These are phyloP conservation scores for Dioscorea cayenensis DNA, from an alignment of 116 monocot species.

Conservation along the genomic window DNA sequence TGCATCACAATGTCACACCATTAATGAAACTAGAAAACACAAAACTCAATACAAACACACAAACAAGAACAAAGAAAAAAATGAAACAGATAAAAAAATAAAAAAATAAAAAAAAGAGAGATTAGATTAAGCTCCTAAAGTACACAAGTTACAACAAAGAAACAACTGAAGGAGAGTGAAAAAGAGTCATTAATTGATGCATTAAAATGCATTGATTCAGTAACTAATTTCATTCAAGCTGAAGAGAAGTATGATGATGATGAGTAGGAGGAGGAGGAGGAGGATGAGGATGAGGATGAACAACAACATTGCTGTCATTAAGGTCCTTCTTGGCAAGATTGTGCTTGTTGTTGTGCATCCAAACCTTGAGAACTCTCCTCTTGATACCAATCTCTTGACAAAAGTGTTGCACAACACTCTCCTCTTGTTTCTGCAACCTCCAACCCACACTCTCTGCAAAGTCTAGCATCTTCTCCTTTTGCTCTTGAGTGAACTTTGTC, in stretches of 20 bases:
- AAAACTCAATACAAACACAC: no score
- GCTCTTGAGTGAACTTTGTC: conserved; percentile 7
- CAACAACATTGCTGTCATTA: no score
- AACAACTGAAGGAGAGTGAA: no score
- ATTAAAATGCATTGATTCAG: no score
- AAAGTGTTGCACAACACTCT: conserved; percentile 39
- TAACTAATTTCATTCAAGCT: background rate
- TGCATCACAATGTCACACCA: no score
- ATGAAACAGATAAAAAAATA: no score
- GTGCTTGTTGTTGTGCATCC: conserved; percentile 94
- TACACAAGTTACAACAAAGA: no score
- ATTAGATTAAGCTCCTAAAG: no score
- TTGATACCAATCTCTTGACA: conserved; percentile 56
- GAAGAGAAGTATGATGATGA: background rate
- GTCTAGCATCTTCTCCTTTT: conserved; percentile 9
- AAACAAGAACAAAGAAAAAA: no score
- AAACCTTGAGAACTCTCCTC: conserved; percentile 72
- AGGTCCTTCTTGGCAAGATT: conserved; percentile 24
- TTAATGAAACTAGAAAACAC: no score
- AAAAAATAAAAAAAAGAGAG: no score
- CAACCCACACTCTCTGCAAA: conserved; percentile 6
- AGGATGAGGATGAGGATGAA: background rate
- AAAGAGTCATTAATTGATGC: no score
- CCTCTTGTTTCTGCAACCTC: conserved; percentile 13
- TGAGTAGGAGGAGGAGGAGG: background rate